Evolutionary conservation across 495 filamentous ascomycete genomes (phyloP).

Genomic region (Echria macrotheca): DNA sequence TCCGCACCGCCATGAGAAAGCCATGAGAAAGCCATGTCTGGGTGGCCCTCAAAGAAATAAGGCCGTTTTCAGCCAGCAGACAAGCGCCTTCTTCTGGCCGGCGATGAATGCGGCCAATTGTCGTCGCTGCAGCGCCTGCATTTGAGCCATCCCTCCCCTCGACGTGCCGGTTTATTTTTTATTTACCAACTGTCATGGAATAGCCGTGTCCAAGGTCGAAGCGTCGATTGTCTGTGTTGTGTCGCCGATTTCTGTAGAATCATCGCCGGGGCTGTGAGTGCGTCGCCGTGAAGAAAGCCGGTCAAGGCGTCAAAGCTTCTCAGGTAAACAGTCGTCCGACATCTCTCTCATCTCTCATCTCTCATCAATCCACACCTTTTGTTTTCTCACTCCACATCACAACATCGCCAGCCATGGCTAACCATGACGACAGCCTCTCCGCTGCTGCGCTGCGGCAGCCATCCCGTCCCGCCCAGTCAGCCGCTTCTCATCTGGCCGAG

Average conservation of each 20-base stretch:
- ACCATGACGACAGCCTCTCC: not conserved
- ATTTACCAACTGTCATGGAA: not conserved
- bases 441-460: not conserved
- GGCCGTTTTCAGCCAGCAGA: conserved; percentile 26
- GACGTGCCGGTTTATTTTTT: too few relatives aligned
- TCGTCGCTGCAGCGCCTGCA: conserved; percentile 4
- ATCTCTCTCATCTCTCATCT: too few relatives aligned
- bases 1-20: conserved; percentile 19
- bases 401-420: conserved; percentile 2
- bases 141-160: conserved; percentile 9
- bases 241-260: too few relatives aligned
- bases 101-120: conserved; percentile 16
- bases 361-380: not conserved
- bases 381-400: too few relatives aligned
- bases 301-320: too few relatives aligned
- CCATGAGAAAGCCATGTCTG: too few relatives aligned
- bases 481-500: not conserved
- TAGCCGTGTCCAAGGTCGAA: too few relatives aligned
- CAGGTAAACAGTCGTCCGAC: too few relatives aligned
- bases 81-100: conserved; percentile 28
- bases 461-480: too few relatives aligned
- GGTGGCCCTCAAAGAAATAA: conserved; percentile 16
- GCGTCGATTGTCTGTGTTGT: too few relatives aligned
- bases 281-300: too few relatives aligned
- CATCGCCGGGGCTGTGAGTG: too few relatives aligned